Percentiles rank a stretch among this genome's conserved stretches.
Evolutionary conservation across 768 basidiomycete genomes (phyloP).

Genomic region (Rhodotorula sphaerocarpa): DNA sequence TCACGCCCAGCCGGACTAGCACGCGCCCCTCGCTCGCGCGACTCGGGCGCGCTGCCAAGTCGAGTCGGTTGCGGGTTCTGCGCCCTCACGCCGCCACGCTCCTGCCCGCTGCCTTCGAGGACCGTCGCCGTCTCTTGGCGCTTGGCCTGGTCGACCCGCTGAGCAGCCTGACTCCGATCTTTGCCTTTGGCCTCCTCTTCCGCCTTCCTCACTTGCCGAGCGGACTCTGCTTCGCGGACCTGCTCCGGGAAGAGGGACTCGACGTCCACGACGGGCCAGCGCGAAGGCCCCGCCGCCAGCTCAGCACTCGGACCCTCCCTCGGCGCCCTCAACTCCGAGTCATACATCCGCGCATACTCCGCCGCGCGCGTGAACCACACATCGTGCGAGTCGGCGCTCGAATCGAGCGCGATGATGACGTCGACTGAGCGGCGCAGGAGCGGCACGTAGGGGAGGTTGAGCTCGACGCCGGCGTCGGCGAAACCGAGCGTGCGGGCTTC

Average conservation of each 20-base stretch:
- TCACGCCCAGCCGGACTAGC: too few species aligned
- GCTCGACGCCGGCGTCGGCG: constrained; percentile 42
- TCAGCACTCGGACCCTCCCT: background rate
- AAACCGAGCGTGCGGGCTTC: constrained; percentile 40
- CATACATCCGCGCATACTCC: constrained; percentile 32
- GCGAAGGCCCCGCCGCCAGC: background rate
- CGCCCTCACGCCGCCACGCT: constrained; percentile 6
- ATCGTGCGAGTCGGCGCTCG: constrained; percentile 33
- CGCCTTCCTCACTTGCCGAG: background rate
- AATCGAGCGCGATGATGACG: constrained; percentile 30
- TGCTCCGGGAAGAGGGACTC: constrained; percentile 12
- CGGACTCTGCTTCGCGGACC: background rate
- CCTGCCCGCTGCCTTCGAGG: background rate
- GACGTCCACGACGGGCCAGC: constrained; percentile 23
- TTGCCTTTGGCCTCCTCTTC: background rate
- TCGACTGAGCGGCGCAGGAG: constrained; percentile 36
- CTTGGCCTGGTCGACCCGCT: constrained; percentile 28
- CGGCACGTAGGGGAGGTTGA: constrained; percentile 42
- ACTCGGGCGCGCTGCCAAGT: constrained; percentile 20
- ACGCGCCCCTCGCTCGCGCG: background rate
- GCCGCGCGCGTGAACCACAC: constrained; percentile 42
- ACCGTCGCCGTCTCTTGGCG: constrained; percentile 11
- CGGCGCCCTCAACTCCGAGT: background rate
- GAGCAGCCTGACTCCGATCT: background rate
- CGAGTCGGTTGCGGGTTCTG: constrained; percentile 23